Percentiles rank a stretch among this genome's conserved stretches.
Evolutionary conservation across 1,284 basidiomycete genomes (phyloP).

Genomic region (Acaromyces ingoldii): DNA sequence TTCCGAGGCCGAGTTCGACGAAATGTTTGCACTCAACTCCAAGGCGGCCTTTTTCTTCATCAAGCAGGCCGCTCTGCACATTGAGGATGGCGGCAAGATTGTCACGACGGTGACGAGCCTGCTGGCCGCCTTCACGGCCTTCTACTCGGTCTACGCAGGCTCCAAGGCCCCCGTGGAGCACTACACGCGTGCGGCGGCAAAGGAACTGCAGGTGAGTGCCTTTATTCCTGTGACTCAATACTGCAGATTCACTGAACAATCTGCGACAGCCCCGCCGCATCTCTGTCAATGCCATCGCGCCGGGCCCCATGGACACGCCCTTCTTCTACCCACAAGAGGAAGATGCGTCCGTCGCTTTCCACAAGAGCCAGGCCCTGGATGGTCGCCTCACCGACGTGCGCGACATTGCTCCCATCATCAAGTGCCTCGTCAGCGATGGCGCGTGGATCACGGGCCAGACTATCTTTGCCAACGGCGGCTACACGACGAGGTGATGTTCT

Average conservation of each 20-base stretch:
- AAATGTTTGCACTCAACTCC: constrained; percentile 10
- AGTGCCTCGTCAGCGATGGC: neutral
- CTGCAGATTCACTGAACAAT: no score
- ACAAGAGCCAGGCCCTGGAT: constrained; percentile 3
- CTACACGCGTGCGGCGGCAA: constrained; percentile 1
- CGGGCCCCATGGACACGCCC: constrained; percentile 6
- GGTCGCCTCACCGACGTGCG: neutral
- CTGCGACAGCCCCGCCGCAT: no score
- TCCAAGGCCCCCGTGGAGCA: constrained; percentile 10
- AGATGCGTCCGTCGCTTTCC: constrained; percentile 1
- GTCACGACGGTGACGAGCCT: constrained; percentile 6
- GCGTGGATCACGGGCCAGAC: constrained; percentile 5
- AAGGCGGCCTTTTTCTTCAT: constrained; percentile 12
- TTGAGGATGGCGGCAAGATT: constrained; percentile 6
- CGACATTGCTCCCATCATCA: constrained; percentile 4
- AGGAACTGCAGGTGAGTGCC: no score
- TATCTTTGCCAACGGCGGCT: constrained; percentile 4
- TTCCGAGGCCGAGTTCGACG: constrained; percentile 8
- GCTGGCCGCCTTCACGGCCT: constrained; percentile 2
- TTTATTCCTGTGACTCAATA: no score
- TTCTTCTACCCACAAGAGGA: constrained; percentile 1
- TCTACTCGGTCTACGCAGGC: constrained; percentile 8
- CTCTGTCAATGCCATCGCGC: constrained; percentile 5
- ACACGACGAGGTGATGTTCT: constrained; percentile 2
- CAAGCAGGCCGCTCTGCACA: constrained; percentile 4